Evolutionary conservation across 1,284 basidiomycete genomes (phyloP).

Genomic region (Sporisorium exsertum): DNA sequence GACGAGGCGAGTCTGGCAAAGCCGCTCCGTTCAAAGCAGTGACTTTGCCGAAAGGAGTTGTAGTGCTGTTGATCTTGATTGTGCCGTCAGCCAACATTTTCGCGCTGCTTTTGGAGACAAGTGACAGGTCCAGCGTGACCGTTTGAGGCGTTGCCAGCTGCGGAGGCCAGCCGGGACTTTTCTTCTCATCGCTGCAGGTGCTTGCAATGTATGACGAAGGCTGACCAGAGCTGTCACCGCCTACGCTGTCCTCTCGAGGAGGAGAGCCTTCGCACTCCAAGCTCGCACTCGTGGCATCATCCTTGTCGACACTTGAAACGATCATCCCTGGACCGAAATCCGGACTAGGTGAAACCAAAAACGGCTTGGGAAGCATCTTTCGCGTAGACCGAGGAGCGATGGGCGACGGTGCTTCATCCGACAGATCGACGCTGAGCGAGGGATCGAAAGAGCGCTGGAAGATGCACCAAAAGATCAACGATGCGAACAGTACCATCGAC

Average conservation of each 20-base stretch:
- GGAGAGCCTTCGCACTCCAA: too few relatives aligned
- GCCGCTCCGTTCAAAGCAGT: background rate
- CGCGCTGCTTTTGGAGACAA: background rate
- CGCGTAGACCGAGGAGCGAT: background rate
- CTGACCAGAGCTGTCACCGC: background rate
- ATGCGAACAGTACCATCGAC: slow-evolving; percentile 11
- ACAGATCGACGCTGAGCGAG: slow-evolving; percentile 38
- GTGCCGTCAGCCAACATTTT: background rate
- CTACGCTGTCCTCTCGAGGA: background rate
- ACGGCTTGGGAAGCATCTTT: background rate
- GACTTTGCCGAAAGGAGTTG: background rate
- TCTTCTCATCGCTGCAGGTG: background rate
- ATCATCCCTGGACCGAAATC: background rate
- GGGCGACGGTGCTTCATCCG: slow-evolving; percentile 9
- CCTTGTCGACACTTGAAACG: background rate
- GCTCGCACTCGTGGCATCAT: background rate
- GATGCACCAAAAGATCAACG: slow-evolving; percentile 15
- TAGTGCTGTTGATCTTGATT: background rate
- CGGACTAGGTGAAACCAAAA: background rate
- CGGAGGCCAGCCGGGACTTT: background rate
- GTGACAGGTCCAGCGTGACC: background rate
- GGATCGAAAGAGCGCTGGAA: slow-evolving; percentile 39
- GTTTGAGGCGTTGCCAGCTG: background rate
- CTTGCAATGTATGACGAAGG: background rate
- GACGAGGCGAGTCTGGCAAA: background rate